Evolutionary conservation across 257 asterid species (phyloP).

Genomic region (Agastache rugosa): DNA sequence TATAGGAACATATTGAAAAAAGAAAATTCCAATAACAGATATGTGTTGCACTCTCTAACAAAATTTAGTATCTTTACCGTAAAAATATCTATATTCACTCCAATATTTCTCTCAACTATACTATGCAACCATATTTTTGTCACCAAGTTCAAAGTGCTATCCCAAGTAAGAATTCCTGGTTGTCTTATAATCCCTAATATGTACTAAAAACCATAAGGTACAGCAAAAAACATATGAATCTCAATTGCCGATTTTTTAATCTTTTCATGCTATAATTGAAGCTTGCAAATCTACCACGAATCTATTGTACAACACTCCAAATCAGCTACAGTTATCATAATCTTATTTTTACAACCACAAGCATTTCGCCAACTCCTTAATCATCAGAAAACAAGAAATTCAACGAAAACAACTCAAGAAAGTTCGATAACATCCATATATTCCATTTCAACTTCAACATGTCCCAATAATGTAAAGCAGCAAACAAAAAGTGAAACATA

Average conservation of each 20-base stretch:
- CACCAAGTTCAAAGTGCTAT: not conserved
- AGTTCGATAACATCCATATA: not conserved
- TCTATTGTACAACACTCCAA: not conserved
- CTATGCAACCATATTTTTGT: conserved; percentile 4
- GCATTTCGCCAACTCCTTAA: conserved; percentile 2
- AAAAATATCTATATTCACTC: not conserved
- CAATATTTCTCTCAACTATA: conserved; percentile 2
- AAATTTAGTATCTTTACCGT: not conserved
- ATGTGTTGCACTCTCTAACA: not conserved
- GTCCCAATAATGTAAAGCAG: conserved; percentile 11
- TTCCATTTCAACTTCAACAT: conserved; percentile 15
- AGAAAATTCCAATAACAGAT: too few relatives aligned
- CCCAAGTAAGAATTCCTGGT: not conserved
- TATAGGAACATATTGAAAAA: not conserved
- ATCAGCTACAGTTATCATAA: conserved; percentile 3
- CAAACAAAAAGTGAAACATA: conserved; percentile 16
- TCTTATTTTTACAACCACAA: not conserved
- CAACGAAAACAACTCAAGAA: conserved; percentile 4
- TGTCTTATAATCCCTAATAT: not conserved
- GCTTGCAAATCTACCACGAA: conserved; percentile 7
- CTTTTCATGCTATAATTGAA: not conserved
- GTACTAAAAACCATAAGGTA: not conserved
- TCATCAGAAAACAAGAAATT: conserved; percentile 10
- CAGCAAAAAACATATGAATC: not conserved
- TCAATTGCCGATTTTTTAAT: not conserved